Base-by-base conservation (phyloP, 805 yeast species). In the Ogataea angusta region DNA sequence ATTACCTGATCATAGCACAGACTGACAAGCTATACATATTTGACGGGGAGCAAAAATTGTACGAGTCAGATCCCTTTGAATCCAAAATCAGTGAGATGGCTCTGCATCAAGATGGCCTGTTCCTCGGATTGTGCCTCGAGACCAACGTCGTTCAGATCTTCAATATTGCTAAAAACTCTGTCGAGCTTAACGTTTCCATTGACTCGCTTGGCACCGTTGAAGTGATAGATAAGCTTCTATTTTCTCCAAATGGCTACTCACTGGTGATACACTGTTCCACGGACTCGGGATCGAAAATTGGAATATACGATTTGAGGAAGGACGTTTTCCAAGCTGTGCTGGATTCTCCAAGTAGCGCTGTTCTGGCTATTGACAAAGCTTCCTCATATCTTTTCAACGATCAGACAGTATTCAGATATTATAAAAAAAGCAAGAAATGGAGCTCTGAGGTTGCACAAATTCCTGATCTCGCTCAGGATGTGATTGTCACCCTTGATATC, bases 231-330 rank as follows among this genome's bases (percentile, higher is more conserved):
- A 57, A 62, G n/a, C 41, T 80, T 10, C 52, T 57, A 30, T 81
- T 80, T 60, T 83, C 82, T 2, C 63, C 67, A 21, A 83, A 83
- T 53, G 91, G 91, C 1, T 80, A 77, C 56, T 79, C 82, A 74
- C 54, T 83, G 14, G 25, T 57, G 12, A 43, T 57, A 10, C 23
- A 38, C 4, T 30, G 30, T 21, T 18, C 33, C 10, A 36, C 46
- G 2, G 34, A 41, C 10, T 47, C 46, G 16, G 43, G 38, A 6
- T 43, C 44, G 13, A 35, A 32, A 8, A 17, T 53, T 15, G 52
- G 50, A 6, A 40, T 59, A 9, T 52, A 42, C 30, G 59, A 59
- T 46, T 40, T 60, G 13, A 44, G 62, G 15, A 59, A 59, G 32
- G 45, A 34, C 4, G 12, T 7, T 2, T 39, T 45, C 43, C 44